phyloP scores from a whole-genome alignment of 2,329 filamentous ascomycete species.

The Sphaerulina populicola region DNA sequence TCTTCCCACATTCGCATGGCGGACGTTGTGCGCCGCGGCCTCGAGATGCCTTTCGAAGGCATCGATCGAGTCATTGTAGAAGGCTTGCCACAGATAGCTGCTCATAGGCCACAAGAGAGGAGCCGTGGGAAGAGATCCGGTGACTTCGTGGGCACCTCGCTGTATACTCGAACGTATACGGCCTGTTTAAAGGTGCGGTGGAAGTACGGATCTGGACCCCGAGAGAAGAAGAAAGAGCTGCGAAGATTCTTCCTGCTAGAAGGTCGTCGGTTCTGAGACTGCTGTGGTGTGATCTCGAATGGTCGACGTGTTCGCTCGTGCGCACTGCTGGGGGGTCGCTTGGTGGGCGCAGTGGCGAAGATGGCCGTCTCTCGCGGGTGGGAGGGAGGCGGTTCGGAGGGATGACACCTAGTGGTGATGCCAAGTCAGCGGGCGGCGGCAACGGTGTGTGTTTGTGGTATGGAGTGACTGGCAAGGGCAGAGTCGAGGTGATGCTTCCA shows the following conservation, averaged over 20 bases:
- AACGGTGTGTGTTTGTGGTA: too few species aligned
- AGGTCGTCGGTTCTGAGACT: not conserved
- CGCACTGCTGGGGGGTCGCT: slow-evolving; percentile 1
- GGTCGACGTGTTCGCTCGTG: slow-evolving; percentile 1
- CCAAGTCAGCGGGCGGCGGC: too few species aligned
- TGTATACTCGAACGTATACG: slow-evolving; percentile 78
- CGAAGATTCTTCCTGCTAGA: not conserved
- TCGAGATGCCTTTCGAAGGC: slow-evolving; percentile 80
- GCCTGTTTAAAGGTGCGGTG: slow-evolving; percentile 75
- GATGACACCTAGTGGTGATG: too few species aligned
- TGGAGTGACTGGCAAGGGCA: too few species aligned
- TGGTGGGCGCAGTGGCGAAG: not conserved
- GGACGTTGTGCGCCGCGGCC: slow-evolving; percentile 54
- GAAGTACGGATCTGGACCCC: slow-evolving; percentile 38
- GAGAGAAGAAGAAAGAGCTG: not conserved
- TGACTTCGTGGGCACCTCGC: slow-evolving; percentile 67
- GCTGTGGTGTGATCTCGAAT: not conserved
- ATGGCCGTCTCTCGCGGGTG: not conserved
- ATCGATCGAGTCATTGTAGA: slow-evolving; percentile 96
- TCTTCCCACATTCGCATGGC: slow-evolving; percentile 39
- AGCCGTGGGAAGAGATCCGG: slow-evolving; percentile 34
- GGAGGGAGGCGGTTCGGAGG: too few species aligned
- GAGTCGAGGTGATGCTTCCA: too few species aligned
- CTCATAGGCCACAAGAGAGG: slow-evolving; percentile 61
- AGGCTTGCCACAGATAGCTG: slow-evolving; percentile 92